These are phyloP conservation scores for Aspergillus floridensis DNA, from an alignment of 2,329 filamentous ascomycete genomes.

Conservation along the genomic window DNA sequence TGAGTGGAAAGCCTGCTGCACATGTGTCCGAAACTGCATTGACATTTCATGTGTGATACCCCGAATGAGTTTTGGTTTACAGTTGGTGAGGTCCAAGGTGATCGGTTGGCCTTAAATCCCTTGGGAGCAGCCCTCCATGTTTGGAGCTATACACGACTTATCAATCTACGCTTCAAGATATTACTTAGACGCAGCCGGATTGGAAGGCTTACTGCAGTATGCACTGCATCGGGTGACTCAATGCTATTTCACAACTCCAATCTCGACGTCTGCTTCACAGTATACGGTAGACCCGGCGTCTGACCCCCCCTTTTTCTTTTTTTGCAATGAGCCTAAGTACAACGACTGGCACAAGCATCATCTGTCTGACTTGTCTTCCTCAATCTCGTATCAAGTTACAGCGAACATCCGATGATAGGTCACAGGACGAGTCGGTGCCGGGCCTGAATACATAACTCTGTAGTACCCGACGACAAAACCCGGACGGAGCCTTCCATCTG, in stretches of 20 bases:
- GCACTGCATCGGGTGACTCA: neutral
- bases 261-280: neutral
- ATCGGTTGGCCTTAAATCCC: too few relatives aligned
- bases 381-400: neutral
- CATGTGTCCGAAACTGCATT: neutral
- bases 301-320: too few relatives aligned
- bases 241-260: neutral
- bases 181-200: too few relatives aligned
- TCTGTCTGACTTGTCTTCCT: neutral
- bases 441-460: neutral
- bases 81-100: too few relatives aligned
- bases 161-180: too few relatives aligned
- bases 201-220: too few relatives aligned
- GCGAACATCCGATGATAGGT: neutral
- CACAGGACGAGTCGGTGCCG: neutral
- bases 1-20: neutral
- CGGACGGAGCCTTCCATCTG: neutral
- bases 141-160: too few relatives aligned
- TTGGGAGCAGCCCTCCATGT: too few relatives aligned
- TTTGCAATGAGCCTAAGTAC: neutral
- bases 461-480: neutral
- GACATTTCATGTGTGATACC: neutral
- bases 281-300: neutral
- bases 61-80: neutral
- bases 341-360: neutral